Evolutionary conservation across 257 asterid genomes (phyloP).

Genomic region (Handroanthus guayacan): DNA sequence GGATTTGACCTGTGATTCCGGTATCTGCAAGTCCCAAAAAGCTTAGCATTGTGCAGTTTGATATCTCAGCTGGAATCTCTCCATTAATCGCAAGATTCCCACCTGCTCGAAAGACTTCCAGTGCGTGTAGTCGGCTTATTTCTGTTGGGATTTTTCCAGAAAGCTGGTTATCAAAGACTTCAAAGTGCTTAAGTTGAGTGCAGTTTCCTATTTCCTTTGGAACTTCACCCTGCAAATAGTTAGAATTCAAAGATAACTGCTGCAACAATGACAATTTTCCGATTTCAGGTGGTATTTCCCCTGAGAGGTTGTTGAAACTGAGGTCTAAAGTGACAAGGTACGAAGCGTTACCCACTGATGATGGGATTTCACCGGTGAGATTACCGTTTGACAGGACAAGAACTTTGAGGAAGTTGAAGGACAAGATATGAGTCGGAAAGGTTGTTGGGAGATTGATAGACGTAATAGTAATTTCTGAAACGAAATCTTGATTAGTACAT

Average conservation of each 20-base stretch:
- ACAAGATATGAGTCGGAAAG: conserved; percentile 58
- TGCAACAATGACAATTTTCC: conserved; percentile 55
- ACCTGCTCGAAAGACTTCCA: conserved; percentile 69
- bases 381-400: conserved; percentile 59
- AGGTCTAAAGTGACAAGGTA: conserved; percentile 61
- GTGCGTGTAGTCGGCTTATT: conserved; percentile 49
- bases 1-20: conserved; percentile 65
- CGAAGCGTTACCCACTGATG: conserved; percentile 54
- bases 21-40: conserved; percentile 76
- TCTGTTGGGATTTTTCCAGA: conserved; percentile 56
- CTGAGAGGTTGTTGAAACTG: conserved; percentile 65
- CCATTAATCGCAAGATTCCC: conserved; percentile 64
- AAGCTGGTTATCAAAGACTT: conserved; percentile 67
- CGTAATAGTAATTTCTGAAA: conserved; percentile 53
- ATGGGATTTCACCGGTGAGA: conserved; percentile 64
- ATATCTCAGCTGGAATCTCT: conserved; percentile 64
- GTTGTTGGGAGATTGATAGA: conserved; percentile 61
- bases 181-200: conserved; percentile 55
- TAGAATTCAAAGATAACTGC: conserved; percentile 55
- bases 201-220: conserved; percentile 67
- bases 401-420: conserved; percentile 53
- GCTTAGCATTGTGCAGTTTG: conserved; percentile 56
- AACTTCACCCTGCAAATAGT: conserved; percentile 56
- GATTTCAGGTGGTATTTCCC: conserved; percentile 59
- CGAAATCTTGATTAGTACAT: conserved; percentile 53